Percentiles rank a stretch among this genome's conserved stretches.
phyloP scores from a whole-genome alignment of 208 protist genomes.

The Phytomonas francai region DNA sequence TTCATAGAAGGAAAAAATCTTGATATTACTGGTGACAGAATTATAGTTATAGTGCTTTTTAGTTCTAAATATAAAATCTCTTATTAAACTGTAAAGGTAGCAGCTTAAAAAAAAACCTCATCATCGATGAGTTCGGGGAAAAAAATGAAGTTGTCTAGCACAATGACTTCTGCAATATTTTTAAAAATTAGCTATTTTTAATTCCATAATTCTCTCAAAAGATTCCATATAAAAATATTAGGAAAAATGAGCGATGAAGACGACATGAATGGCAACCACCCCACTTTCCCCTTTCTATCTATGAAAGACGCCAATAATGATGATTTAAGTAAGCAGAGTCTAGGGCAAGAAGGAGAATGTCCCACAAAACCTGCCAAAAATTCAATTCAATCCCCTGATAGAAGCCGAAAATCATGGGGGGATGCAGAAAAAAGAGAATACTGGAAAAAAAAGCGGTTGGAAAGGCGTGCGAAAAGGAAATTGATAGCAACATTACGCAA shows the following conservation, averaged over 20 bases:
- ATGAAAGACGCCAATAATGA: background rate
- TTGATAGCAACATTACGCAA: slow-evolving; percentile 22
- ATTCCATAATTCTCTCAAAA: background rate
- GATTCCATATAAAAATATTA: background rate
- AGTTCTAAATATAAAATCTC: background rate
- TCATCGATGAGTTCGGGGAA: background rate
- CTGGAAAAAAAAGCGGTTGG: slow-evolving; percentile 52
- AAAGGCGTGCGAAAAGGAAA: slow-evolving; percentile 32
- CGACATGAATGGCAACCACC: background rate
- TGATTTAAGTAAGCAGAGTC: background rate
- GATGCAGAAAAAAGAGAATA: slow-evolving; percentile 42
- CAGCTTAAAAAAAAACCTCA: background rate
- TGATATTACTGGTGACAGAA: background rate
- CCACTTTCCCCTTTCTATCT: background rate
- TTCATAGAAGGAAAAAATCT: background rate
- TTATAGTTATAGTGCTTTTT: background rate
- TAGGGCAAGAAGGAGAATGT: background rate
- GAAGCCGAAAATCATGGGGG: slow-evolving; percentile 39
- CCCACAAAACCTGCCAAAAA: background rate
- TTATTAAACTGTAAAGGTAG: background rate
- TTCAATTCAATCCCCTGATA: background rate
- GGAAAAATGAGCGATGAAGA: background rate
- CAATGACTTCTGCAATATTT: slow-evolving; percentile 2
- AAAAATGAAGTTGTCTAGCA: background rate
- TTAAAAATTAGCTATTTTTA: slow-evolving; percentile 1